These are phyloP conservation scores for Termitomyces sp. DNA, from an alignment of 768 basidiomycete genomes.

Conservation along the genomic window DNA sequence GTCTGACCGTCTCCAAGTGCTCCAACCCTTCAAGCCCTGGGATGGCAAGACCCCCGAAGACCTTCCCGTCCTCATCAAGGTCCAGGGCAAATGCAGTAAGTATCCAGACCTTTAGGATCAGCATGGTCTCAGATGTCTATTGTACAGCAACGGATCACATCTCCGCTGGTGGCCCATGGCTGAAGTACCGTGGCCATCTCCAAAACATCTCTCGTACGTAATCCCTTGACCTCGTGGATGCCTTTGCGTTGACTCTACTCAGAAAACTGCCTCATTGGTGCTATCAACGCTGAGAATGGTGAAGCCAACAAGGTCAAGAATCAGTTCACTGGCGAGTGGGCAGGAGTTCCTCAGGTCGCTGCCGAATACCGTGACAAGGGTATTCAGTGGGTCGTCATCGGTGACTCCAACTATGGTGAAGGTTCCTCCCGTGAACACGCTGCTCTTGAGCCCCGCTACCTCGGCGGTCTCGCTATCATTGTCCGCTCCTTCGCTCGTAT, in stretches of 20 bases:
- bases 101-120: constrained; percentile 13
- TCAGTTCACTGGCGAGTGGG: constrained; percentile 82
- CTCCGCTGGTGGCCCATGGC: constrained; percentile 97
- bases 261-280: constrained; percentile 98
- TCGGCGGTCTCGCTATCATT: constrained; percentile 94
- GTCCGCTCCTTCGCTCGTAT: constrained; percentile 96
- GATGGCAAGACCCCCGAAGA: constrained; percentile 87
- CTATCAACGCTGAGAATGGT: constrained; percentile 91
- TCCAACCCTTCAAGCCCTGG: constrained; percentile 88
- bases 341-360: constrained; percentile 78
- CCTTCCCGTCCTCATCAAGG: constrained; percentile 96
- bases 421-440: constrained; percentile 98
- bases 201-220: constrained; percentile 91
- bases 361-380: constrained; percentile 85
- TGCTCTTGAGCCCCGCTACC: constrained; percentile 91
- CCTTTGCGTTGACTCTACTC: neutral
- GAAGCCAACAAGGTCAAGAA: constrained; percentile 97
- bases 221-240: constrained; percentile 6
- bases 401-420: constrained; percentile 95
- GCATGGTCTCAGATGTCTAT: constrained; percentile 3
- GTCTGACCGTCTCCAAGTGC: constrained; percentile 86
- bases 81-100: constrained; percentile 97
- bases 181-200: constrained; percentile 99
- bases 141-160: constrained; percentile 82
- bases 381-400: constrained; percentile 96